Percentiles rank a stretch among this genome's conserved stretches.
Conservation (phyloP, 805 yeast genomes). For the Nakazawaea sp. region DNA sequence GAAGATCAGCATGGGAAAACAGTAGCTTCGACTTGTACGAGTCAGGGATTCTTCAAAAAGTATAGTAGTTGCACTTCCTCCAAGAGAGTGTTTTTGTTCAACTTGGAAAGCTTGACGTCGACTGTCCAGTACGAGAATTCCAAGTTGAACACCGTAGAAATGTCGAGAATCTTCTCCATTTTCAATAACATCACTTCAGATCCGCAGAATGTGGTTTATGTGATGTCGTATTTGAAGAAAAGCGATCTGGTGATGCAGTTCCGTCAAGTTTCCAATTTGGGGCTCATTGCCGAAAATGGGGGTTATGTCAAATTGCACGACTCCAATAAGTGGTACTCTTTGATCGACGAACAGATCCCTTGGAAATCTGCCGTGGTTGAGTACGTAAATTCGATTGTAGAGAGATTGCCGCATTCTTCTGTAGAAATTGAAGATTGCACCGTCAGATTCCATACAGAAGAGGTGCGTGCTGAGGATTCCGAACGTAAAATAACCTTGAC, state of each 20-base stretch:
- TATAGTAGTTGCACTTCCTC: conserved; percentile 19
- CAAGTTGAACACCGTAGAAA: conserved; percentile 47
- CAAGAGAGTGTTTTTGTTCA: conserved; percentile 43
- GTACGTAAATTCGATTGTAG: conserved; percentile 54
- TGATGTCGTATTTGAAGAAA: conserved; percentile 60
- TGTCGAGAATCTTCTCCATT: conserved; percentile 49
- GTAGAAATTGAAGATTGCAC: conserved; percentile 71
- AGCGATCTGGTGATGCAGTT: conserved; percentile 62
- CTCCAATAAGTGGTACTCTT: conserved; percentile 50
- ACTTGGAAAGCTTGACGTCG: conserved; percentile 39
- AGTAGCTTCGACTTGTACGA: conserved; percentile 16
- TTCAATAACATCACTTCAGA: conserved; percentile 53
- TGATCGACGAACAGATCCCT: conserved; percentile 42
- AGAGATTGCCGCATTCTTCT: conserved; percentile 74
- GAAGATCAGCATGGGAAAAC: conserved; percentile 28
- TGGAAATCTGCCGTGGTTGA: conserved; percentile 58
- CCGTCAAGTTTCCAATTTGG: conserved; percentile 60
- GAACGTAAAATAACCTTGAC: conserved; percentile 62
- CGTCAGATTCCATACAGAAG: conserved; percentile 69
- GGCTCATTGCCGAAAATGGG: conserved; percentile 88
- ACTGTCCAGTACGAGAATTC: conserved; percentile 24
- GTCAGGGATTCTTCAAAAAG: conserved; percentile 27
- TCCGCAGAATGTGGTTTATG: conserved; percentile 59
- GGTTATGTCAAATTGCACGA: conserved; percentile 60
- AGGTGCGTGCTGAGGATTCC: conserved; percentile 48